These are phyloP conservation scores for Hyaloscypha variabilis DNA, from an alignment of 495 filamentous ascomycete genomes.

Conservation along the genomic window DNA sequence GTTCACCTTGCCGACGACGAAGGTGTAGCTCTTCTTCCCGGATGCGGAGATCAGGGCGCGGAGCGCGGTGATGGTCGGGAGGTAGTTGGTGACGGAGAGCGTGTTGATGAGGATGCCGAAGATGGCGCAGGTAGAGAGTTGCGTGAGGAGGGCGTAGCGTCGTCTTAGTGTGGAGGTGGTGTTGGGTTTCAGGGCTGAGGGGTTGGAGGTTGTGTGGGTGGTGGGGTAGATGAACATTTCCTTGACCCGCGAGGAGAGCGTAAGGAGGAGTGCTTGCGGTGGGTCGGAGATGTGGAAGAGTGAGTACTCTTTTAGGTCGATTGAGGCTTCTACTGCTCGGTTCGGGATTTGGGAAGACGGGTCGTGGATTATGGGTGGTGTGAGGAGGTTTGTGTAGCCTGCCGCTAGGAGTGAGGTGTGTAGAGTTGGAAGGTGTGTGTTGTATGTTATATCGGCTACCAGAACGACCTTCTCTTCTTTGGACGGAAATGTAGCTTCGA, in stretches of 20 bases:
- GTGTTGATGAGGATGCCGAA: constrained; percentile 97
- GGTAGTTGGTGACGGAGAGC: constrained; percentile 86
- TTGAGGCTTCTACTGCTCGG: constrained; percentile 49
- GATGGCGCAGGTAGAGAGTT: constrained; percentile 76
- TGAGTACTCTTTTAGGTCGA: constrained; percentile 67
- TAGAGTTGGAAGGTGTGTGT: constrained; percentile 65
- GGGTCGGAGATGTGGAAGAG: constrained; percentile 91
- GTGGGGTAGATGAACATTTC: constrained; percentile 79
- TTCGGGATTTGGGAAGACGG: constrained; percentile 87
- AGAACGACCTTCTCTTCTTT: constrained; percentile 68
- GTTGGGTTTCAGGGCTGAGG: constrained; percentile 32
- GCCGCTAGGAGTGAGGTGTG: constrained; percentile 47
- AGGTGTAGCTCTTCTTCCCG: constrained; percentile 92
- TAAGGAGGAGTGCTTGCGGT: constrained; percentile 81
- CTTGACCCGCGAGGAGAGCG: constrained; percentile 79
- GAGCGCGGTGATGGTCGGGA: constrained; percentile 74
- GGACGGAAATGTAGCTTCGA: constrained; percentile 69
- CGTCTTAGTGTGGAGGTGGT: constrained; percentile 66
- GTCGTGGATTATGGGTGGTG: constrained; percentile 74
- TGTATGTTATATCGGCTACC: constrained; percentile 89
- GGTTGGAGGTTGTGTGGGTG: constrained; percentile 42
- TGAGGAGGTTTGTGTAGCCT: constrained; percentile 72
- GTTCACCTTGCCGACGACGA: constrained; percentile 96
- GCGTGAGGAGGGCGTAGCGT: constrained; percentile 83
- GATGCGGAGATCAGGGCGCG: constrained; percentile 68